phyloP scores from a whole-genome alignment of 306 rosid species.

The Urtica urens region DNA sequence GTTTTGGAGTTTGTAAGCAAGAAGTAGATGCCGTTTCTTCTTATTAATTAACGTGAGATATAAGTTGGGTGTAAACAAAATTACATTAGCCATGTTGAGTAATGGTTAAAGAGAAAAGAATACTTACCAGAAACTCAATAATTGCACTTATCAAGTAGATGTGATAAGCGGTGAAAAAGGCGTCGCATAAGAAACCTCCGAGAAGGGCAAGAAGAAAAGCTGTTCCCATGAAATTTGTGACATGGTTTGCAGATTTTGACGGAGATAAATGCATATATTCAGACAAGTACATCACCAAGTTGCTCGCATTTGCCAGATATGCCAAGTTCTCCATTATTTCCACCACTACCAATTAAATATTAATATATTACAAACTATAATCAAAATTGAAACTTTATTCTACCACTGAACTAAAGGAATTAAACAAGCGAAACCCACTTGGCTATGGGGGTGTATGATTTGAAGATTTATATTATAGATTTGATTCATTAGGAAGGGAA shows the following conservation, averaged over 20 bases:
- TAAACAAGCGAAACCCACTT: too few species aligned
- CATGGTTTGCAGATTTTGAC: constrained; percentile 68
- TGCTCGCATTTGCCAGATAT: constrained; percentile 85
- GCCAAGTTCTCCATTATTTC: constrained; percentile 91
- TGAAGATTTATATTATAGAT: too few species aligned
- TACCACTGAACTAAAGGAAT: too few species aligned
- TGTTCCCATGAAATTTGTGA: constrained; percentile 94
- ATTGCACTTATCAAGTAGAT: constrained; percentile 78
- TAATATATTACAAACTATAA: neutral
- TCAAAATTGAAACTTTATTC: too few species aligned
- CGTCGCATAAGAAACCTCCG: constrained; percentile 85
- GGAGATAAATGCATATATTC: constrained; percentile 77
- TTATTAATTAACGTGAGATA: too few species aligned
- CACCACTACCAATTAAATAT: constrained; percentile 38
- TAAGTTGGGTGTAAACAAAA: too few species aligned
- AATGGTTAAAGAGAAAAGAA: neutral
- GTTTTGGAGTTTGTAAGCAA: too few species aligned
- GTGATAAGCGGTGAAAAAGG: constrained; percentile 68
- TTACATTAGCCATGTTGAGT: too few species aligned
- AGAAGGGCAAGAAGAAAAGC: constrained; percentile 91
- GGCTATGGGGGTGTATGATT: too few species aligned
- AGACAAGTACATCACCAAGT: constrained; percentile 54
- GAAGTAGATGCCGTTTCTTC: too few species aligned
- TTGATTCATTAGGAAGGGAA: too few species aligned
- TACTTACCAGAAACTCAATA: constrained; percentile 66